Evolutionary conservation across 305 asterid species (phyloP), one percentile per base, ranked within the genome.

Genomic region (Fraxinus greggii): DNA sequence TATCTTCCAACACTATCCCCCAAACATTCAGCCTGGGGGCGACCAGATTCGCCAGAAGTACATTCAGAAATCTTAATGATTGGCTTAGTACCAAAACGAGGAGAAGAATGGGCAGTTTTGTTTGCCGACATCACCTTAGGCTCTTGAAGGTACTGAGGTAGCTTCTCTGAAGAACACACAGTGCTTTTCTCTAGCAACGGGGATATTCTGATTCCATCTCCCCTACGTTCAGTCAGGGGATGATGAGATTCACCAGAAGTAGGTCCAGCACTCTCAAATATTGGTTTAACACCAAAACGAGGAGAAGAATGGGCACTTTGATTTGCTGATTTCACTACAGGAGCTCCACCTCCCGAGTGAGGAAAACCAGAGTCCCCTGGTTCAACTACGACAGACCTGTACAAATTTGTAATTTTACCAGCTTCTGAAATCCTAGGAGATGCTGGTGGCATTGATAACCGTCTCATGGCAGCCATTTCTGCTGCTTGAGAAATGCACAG

Each of bases 401-500:
- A 90, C 72, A 82, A 78, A 79, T 79, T 86, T 54, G 86, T 54
- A 82, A 59, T 33, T 81, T 84, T 90, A 65, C 93, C 93, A 80
- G 91, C 81, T 85, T 92, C 95, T 3, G 89, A 90, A 29, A 91
- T 36, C 75, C 95, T 85, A 33, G 98, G 98, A 83, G 98, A 91
- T 10, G 94, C 93, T 4, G 94, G 88, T 74, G 91, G 81, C 89
- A 89, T 89, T 38, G 97, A 87, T 17, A 88, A 72, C 38, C 99
- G 86, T 87, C 90, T 95, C 78, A 85, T 72, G 45, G 97, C 94
- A 51, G 98, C 99, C 90, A 88, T 89, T 87, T 95, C 99, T 4
- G 97, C 94, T 21, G 98, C 99, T 88, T 94, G 99, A 48, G 99
- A 94, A 86, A 95, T 93, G 88, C 99, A 94, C 74, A 91, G 90